A percentile compares a stretch with the other conserved stretches of the same genome.
phyloP scores from a whole-genome alignment of 129 eudicot species.

The Cynara cardunculus region DNA sequence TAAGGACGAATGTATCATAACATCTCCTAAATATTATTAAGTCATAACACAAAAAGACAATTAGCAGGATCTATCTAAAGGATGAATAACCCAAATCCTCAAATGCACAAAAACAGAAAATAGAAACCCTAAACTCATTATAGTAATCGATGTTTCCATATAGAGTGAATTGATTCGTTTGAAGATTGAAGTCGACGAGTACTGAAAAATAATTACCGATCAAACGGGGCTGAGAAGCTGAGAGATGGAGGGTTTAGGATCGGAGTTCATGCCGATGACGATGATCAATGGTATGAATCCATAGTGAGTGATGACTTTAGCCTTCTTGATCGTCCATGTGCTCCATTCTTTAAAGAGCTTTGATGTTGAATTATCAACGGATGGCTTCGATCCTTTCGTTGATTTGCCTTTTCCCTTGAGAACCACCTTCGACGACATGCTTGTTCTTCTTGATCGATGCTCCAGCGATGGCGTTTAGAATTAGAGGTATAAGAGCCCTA shows the following conservation, averaged over 20 bases:
- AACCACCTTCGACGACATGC: conserved; percentile 41
- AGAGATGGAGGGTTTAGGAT: conserved; percentile 69
- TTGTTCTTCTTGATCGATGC: not conserved
- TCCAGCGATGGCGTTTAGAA: not conserved
- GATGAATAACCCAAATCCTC: not conserved
- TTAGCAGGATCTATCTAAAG: not conserved
- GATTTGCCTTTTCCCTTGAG: conserved; percentile 48
- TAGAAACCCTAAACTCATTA: conserved; percentile 12
- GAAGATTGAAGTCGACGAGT: conserved; percentile 11
- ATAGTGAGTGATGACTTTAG: conserved; percentile 72
- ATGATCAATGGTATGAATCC: conserved; percentile 81
- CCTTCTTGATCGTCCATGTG: conserved; percentile 78
- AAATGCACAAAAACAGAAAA: not conserved
- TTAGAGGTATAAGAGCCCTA: not conserved
- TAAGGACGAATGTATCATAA: not conserved
- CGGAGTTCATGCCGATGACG: conserved; percentile 82
- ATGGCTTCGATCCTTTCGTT: conserved; percentile 28
- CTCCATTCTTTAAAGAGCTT: conserved; percentile 73
- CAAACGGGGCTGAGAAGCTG: conserved; percentile 77
- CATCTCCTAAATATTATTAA: not conserved
- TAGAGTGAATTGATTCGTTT: not conserved
- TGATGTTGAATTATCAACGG: conserved; percentile 31
- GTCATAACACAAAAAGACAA: not conserved
- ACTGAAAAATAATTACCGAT: not conserved
- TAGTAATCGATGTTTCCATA: not conserved